These are phyloP conservation scores for Vairimorpha necatrix DNA, from an alignment of 371 early-diverging fungal genomes.

Conservation along the genomic window DNA sequence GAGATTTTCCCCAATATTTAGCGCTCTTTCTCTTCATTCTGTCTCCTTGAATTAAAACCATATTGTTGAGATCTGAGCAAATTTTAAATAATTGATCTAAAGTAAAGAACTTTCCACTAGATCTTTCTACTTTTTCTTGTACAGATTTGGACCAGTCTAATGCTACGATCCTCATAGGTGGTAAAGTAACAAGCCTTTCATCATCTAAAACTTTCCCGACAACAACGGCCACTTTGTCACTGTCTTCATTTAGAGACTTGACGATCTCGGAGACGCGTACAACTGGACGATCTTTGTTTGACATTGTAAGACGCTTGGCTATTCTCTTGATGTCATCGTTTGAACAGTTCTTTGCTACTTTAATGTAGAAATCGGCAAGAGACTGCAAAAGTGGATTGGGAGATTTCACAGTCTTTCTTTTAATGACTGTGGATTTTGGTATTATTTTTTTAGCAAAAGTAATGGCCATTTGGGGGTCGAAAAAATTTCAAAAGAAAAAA, in stretches of 20 bases:
- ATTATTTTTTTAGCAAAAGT: slow-evolving; percentile 6
- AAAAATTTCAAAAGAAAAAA: slow-evolving; percentile 15
- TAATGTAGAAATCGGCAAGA: slow-evolving; percentile 35
- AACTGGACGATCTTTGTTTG: slow-evolving; percentile 50
- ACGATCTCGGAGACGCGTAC: slow-evolving; percentile 57
- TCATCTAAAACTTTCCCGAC: slow-evolving; percentile 65
- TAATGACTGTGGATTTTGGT: slow-evolving; percentile 23
- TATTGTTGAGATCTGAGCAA: slow-evolving; percentile 49
- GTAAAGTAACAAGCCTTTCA: slow-evolving; percentile 59
- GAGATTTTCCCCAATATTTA: slow-evolving; percentile 64
- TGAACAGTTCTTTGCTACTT: slow-evolving; percentile 30
- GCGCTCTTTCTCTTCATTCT: slow-evolving; percentile 54
- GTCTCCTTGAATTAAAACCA: slow-evolving; percentile 56
- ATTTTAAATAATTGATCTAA: slow-evolving; percentile 64
- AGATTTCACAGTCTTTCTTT: slow-evolving; percentile 19
- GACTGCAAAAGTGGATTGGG: slow-evolving; percentile 20
- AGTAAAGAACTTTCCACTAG: slow-evolving; percentile 62
- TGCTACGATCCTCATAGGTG: slow-evolving; percentile 60
- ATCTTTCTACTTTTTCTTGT: slow-evolving; percentile 59
- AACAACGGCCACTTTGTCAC: slow-evolving; percentile 61
- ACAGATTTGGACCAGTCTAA: slow-evolving; percentile 58
- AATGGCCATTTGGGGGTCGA: slow-evolving; percentile 31
- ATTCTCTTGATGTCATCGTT: slow-evolving; percentile 41
- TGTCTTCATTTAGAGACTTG: slow-evolving; percentile 27
- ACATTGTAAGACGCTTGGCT: slow-evolving; percentile 47